Percentiles rank a stretch among this genome's conserved stretches.
phyloP scores from a whole-genome alignment of 768 basidiomycete genomes.

The Cubamyces lactineus region DNA sequence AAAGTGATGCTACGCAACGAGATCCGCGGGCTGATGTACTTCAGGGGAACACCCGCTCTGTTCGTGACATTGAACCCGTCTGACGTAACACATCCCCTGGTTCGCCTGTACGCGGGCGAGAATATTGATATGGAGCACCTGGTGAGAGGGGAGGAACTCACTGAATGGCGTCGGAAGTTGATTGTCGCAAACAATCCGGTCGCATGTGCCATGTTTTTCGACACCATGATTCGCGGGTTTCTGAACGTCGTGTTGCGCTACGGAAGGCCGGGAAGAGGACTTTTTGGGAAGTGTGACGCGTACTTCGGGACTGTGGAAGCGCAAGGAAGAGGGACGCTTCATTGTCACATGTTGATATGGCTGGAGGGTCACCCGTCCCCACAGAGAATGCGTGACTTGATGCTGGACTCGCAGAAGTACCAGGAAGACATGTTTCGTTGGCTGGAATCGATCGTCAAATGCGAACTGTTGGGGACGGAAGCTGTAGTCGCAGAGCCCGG shows the following conservation, averaged over 20 bases:
- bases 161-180: no score
- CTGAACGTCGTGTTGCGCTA: neutral
- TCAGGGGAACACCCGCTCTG: neutral
- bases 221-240: neutral
- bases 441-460: no score
- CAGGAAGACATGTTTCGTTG: no score
- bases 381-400: no score
- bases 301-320: constrained; percentile 34
- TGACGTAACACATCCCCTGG: neutral
- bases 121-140: neutral
- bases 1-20: neutral
- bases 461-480: no score
- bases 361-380: constrained; percentile 25
- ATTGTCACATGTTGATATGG: constrained; percentile 40
- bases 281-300: constrained; percentile 23
- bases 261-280: neutral
- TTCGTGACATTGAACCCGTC: neutral
- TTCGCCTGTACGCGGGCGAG: neutral
- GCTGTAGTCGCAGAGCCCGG: no score
- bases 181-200: neutral
- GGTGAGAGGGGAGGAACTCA: no score
- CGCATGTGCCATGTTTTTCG: neutral
- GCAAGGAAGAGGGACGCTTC: constrained; percentile 35
- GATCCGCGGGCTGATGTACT: neutral
- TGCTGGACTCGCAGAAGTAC: no score